Percentiles rank a stretch among this genome's conserved stretches.
These are phyloP conservation scores for Candida pseudoviswanathii DNA, from an alignment of 1,139 yeast genomes.

Conservation along the genomic window DNA sequence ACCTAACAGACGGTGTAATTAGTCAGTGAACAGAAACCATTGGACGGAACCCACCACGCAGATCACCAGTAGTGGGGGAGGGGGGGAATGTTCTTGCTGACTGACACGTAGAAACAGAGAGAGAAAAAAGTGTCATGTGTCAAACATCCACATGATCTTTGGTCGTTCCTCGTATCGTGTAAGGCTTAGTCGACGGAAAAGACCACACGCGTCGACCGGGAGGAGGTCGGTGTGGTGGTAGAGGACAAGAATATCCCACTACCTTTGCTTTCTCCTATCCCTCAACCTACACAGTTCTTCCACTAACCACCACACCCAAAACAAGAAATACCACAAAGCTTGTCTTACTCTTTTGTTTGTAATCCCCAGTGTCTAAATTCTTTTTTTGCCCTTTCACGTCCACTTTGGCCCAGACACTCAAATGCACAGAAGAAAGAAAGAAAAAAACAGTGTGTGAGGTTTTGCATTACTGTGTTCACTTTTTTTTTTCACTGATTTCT, in stretches of 20 bases:
- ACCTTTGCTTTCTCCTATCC: no score
- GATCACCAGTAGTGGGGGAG: neutral
- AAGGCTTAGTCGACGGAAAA: neutral
- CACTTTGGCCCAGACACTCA: neutral
- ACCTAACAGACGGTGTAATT: no score
- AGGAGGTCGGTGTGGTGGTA: no score
- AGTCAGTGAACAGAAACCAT: no score
- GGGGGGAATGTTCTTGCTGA: neutral
- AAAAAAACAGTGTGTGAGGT: neutral
- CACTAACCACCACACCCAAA: no score
- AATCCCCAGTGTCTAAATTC: neutral
- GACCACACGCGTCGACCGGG: neutral
- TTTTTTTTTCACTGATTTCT: slow-evolving; percentile 1
- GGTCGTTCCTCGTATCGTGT: neutral
- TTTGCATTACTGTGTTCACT: slow-evolving; percentile 7
- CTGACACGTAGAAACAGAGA: neutral
- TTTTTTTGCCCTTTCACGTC: slow-evolving; percentile 2
- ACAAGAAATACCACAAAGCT: no score
- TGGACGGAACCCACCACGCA: neutral
- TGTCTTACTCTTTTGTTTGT: no score
- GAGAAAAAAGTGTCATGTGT: neutral
- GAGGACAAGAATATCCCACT: no score
- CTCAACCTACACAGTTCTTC: no score
- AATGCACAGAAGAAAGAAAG: neutral
- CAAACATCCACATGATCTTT: neutral